Base-by-base conservation (phyloP, 2,329 filamentous ascomycete species). In the Aspergillus proliferans region DNA sequence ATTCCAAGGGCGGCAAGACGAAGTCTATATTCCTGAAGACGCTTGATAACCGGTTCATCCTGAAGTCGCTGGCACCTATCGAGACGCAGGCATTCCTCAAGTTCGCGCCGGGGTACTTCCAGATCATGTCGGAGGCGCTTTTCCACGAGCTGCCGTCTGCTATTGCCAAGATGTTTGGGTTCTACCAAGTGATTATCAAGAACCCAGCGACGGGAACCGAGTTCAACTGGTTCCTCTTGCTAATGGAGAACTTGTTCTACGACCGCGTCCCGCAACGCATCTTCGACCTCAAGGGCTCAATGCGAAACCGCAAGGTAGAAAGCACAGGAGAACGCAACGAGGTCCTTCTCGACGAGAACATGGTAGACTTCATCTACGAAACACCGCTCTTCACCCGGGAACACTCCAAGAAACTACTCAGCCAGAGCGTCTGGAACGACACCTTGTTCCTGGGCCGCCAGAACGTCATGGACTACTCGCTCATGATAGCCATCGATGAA, bases 241-340 rank as follows among this genome's bases (percentile, higher is more conserved):
- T 98, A 15, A 98, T 97, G 84, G 93, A 98, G 71, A 98, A 98
- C 58, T 74, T 98, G 14, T 98, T 98, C 68, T 98, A 98, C 64
- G 93, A 97, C 65, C 87, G 93, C 24, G 84, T 83, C 15, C 90
- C 91, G 0, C 92, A 88, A 26, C 84, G 93, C 39, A 91, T 91
- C 43, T 93, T 98, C 65, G 93, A 98, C 65, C 81, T 98, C 52
- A 98, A 98, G 67, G 93, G 93, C 1, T 95, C 89, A 7, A 98
- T 98, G 93, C 85, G 93, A 43, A 98, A 98, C 71, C 88, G 93
- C 62, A 96, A 95, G 67, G 95, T 97, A 42, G 86, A 97, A 64
- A 89, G 86, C 24, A 98, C 93, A 0, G 94, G 93, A 46, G 89
- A 97, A 70, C 87, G 92, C 56, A 93, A 97, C 58, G 93, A 98